Base-by-base conservation (phyloP, 2,329 filamentous ascomycete species). In the Grosmannia huntii region DNA sequence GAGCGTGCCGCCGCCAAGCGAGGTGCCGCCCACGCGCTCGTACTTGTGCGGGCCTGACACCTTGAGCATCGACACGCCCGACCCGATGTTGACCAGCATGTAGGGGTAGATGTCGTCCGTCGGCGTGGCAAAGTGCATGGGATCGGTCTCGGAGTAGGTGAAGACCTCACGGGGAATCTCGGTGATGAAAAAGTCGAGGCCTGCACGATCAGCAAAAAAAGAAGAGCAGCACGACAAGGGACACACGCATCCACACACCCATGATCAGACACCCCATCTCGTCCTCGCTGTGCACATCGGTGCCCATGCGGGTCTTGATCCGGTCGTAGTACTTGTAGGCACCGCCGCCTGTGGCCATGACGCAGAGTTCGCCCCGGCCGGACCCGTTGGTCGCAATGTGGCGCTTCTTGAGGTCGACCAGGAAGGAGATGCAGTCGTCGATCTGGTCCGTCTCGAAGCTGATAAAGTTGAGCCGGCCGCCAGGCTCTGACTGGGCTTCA, bases 191-290 rank as follows among this genome's bases (percentile, higher is more conserved):
- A 97, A 99, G 70, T 99, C 94, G 50, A 99, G 84, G 14, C 92
- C 90, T 90, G 65, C 25, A n/a, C 9, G 1, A 51, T 56, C 21
- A 36, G 58, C 7, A 55, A 31, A 10, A 16, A 7, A 41, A 55
- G 21, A 10, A 16, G 12, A 41, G 19, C 19, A 6, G 33, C 25
- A 38, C 33, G 23, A 44, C 23, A n/a, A 44, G 41, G 19, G 10
- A 16, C n/a, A 27, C 21, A 50, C 5, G 10, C 10, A 50, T 16
- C 1, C n/a, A 64, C 76, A 63, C 71, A 90, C 89, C 90, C 67
- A 94, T 94, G 63, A 99, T 99, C 60, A 99, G 75, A 69, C 94
- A 99, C 71, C 96, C 90, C 94, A 99, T 99, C 74, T 99, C 94
- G 67, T 99, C 94, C 72, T 97, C 94, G 50, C 90, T 80, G 66